A percentile compares a stretch with the other conserved stretches of the same genome.
Evolutionary conservation across 2,329 filamentous ascomycete species (phyloP).

Genomic region (Trichoderma arundinaceum): DNA sequence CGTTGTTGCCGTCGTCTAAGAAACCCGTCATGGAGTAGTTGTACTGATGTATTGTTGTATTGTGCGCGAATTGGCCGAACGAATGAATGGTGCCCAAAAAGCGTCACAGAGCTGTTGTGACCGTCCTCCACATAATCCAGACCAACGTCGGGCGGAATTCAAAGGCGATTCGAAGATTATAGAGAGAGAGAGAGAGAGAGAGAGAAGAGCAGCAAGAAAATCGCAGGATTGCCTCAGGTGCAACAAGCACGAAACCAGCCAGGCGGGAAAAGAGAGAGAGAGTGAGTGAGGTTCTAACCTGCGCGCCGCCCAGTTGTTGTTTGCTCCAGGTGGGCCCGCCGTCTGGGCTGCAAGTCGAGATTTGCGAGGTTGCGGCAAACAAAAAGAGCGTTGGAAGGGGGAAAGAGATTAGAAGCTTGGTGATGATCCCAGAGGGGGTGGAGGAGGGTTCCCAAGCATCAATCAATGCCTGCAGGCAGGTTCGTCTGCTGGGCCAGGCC

Average conservation of each 20-base stretch:
- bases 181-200: background rate
- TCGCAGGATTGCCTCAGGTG: background rate
- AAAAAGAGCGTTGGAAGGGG: conserved; percentile 18
- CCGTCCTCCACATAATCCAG: conserved; percentile 23
- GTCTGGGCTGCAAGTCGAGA: conserved; percentile 20
- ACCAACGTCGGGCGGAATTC: conserved; percentile 5
- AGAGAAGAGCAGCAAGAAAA: background rate
- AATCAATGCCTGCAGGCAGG: too few relatives aligned
- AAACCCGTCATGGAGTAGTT: too few relatives aligned
- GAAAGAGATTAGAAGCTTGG: conserved; percentile 20
- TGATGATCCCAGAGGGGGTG: conserved; percentile 13
- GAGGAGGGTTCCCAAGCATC: background rate
- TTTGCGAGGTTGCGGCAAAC: conserved; percentile 18
- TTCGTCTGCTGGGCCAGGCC: too few relatives aligned
- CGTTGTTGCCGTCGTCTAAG: background rate
- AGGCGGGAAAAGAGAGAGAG: background rate
- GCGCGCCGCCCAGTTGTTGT: conserved; percentile 8
- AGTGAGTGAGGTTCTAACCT: background rate
- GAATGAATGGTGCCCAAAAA: conserved; percentile 23
- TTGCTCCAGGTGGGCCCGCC: conserved; percentile 29
- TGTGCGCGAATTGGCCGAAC: conserved; percentile 18
- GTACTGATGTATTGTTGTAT: background rate
- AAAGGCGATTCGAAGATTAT: background rate
- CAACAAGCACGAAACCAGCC: background rate
- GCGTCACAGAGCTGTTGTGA: conserved; percentile 13